Conservation (phyloP, 1,284 basidiomycete genomes). For the Rhizopogon parksii region DNA sequence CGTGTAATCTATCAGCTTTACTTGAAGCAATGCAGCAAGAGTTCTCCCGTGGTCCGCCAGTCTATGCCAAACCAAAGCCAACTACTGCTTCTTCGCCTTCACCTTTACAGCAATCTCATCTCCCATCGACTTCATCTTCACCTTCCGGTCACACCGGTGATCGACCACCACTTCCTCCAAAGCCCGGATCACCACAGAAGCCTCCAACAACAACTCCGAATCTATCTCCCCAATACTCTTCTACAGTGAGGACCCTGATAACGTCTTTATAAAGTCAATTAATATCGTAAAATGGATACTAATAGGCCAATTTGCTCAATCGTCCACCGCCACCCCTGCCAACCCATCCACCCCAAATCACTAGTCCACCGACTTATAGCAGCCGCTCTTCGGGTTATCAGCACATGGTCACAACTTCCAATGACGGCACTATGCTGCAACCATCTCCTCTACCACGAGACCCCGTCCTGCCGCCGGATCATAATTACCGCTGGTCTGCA, state of each 20-base stretch:
- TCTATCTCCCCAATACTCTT: slow-evolving; percentile 11
- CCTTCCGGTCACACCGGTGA: slow-evolving; percentile 16
- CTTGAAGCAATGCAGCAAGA: slow-evolving; percentile 69
- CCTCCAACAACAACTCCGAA: slow-evolving; percentile 13
- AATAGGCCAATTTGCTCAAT: slow-evolving; percentile 28
- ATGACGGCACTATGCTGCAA: slow-evolving; percentile 20
- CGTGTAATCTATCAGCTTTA: slow-evolving; percentile 60
- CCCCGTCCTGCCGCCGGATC: slow-evolving; percentile 15
- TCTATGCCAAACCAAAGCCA: slow-evolving; percentile 77
- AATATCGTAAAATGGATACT: not conserved
- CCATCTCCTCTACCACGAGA: slow-evolving; percentile 19
- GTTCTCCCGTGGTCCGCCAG: slow-evolving; percentile 83
- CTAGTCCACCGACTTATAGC: slow-evolving; percentile 27
- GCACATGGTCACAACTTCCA: slow-evolving; percentile 10
- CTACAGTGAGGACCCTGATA: not conserved
- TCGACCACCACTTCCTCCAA: slow-evolving; percentile 42
- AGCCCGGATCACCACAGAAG: slow-evolving; percentile 30
- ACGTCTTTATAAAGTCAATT: not conserved
- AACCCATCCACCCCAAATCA: slow-evolving; percentile 18
- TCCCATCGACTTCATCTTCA: slow-evolving; percentile 22
- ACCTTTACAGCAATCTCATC: slow-evolving; percentile 14
- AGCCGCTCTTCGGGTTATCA: slow-evolving; percentile 17
- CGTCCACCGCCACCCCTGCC: slow-evolving; percentile 38
- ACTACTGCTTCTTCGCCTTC: slow-evolving; percentile 12
- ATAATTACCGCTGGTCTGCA: slow-evolving; percentile 27